Conservation (phyloP, 257 asterid genomes). For the Plectranthus barbatus region DNA sequence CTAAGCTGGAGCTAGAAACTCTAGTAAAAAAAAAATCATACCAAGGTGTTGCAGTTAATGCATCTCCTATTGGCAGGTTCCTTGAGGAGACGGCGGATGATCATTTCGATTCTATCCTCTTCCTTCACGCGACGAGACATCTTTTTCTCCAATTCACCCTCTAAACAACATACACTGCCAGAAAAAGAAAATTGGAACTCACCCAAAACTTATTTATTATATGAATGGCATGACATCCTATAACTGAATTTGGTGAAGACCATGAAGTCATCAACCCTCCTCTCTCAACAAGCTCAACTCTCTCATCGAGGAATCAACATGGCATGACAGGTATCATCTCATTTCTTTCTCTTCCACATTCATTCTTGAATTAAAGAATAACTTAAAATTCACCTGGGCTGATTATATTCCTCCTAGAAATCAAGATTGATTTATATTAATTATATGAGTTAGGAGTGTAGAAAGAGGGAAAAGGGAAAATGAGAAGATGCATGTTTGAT, state of each 20-base stretch:
- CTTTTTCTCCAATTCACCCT: conserved; percentile 10
- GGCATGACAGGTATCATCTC: not conserved
- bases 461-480: not conserved
- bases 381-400: conserved; percentile 1
- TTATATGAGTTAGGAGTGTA: not conserved
- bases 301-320: not conserved
- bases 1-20: not conserved
- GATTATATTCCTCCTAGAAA: not conserved
- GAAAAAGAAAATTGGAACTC: no score
- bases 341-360: not conserved
- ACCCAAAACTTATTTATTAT: not conserved
- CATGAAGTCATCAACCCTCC: not conserved
- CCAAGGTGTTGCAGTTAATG: conserved; percentile 84
- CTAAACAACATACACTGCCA: not conserved
- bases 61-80: conserved; percentile 71
- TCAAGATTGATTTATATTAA: not conserved
- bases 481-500: not conserved
- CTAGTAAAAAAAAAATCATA: conserved; percentile 12
- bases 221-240: not conserved
- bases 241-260: not conserved
- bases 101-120: conserved; percentile 57
- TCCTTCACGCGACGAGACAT: conserved; percentile 61
- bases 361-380: not conserved
- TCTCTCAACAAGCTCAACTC: not conserved
- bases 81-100: conserved; percentile 68